Percentiles rank a stretch among this genome's conserved stretches.
Evolutionary conservation across 1,284 basidiomycete species (phyloP).

Genomic region (Xerocomus minutiporus): DNA sequence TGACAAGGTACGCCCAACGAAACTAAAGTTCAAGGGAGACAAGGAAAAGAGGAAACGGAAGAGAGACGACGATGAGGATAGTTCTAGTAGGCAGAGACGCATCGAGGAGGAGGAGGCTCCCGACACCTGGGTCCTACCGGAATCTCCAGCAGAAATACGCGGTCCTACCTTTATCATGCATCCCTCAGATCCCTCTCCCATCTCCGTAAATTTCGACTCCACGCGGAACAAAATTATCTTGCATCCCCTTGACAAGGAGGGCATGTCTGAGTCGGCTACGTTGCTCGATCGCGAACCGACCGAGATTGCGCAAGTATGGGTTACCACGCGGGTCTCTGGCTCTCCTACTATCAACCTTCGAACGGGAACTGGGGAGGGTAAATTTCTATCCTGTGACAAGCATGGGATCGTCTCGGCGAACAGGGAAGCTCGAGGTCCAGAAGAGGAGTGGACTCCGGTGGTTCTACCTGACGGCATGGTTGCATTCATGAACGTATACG

Average conservation of each 20-base stretch:
- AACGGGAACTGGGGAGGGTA: constrained; percentile 78
- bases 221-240: constrained; percentile 69
- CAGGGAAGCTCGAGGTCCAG: constrained; percentile 77
- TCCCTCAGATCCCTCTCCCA: constrained; percentile 67
- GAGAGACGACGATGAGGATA: constrained; percentile 46
- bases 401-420: constrained; percentile 79
- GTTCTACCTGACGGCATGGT: constrained; percentile 75
- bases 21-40: constrained; percentile 85
- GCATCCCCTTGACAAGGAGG: constrained; percentile 59
- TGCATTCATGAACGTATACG: constrained; percentile 80
- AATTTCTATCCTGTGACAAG: constrained; percentile 81
- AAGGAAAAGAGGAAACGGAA: constrained; percentile 79
- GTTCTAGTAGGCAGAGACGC: constrained; percentile 45
- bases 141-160: constrained; percentile 66
- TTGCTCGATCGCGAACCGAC: constrained; percentile 64
- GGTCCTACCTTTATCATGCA: constrained; percentile 81
- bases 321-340: constrained; percentile 76
- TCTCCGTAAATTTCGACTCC: constrained; percentile 73
- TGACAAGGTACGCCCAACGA: constrained; percentile 57
- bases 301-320: constrained; percentile 85
- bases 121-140: constrained; percentile 77
- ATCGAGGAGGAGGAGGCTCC: constrained; percentile 58
- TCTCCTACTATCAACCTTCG: constrained; percentile 77
- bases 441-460: constrained; percentile 83
- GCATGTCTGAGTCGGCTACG: constrained; percentile 37